Conservation (phyloP, 2,329 filamentous ascomycete species). For the Bipolaris sorokiniana region DNA sequence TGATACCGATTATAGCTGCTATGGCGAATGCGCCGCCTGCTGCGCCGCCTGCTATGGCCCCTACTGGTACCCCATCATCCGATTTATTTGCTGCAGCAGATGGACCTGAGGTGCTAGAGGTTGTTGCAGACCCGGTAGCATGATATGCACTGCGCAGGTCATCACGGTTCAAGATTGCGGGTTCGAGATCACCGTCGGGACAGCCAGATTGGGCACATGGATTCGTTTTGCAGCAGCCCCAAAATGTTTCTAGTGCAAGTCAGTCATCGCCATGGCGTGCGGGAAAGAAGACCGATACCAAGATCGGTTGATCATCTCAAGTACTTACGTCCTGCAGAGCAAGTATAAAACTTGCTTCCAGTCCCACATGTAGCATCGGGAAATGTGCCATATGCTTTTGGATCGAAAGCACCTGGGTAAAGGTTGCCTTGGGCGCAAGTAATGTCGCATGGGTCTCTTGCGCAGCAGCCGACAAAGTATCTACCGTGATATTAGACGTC, state of each 20-base stretch:
- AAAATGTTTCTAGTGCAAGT: constrained; percentile 30
- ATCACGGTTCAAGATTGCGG: constrained; percentile 23
- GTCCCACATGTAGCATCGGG: constrained; percentile 39
- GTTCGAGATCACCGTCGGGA: constrained; percentile 31
- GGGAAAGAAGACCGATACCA: background rate
- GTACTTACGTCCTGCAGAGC: constrained; percentile 22
- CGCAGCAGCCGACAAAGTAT: constrained; percentile 50
- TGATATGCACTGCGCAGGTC: constrained; percentile 23
- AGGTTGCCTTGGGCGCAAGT: constrained; percentile 44
- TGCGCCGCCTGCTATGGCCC: constrained; percentile 34
- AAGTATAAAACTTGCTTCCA: constrained; percentile 46
- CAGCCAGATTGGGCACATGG: constrained; percentile 43
- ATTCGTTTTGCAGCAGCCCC: constrained; percentile 49
- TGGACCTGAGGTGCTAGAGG: constrained; percentile 1
- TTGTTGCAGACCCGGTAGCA: constrained; percentile 15
- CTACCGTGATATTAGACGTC: constrained; percentile 5
- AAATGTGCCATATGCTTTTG: constrained; percentile 37
- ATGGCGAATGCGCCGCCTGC: constrained; percentile 28
- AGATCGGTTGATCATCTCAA: background rate
- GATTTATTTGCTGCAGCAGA: background rate
- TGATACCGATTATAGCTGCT: constrained; percentile 18
- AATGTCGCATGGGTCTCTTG: constrained; percentile 41
- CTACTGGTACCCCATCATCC: constrained; percentile 15
- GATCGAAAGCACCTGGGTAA: constrained; percentile 42
- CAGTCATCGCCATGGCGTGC: background rate